These are phyloP conservation scores for Verticillium dahliae DNA, from an alignment of 2,329 filamentous ascomycete genomes.

Conservation along the genomic window DNA sequence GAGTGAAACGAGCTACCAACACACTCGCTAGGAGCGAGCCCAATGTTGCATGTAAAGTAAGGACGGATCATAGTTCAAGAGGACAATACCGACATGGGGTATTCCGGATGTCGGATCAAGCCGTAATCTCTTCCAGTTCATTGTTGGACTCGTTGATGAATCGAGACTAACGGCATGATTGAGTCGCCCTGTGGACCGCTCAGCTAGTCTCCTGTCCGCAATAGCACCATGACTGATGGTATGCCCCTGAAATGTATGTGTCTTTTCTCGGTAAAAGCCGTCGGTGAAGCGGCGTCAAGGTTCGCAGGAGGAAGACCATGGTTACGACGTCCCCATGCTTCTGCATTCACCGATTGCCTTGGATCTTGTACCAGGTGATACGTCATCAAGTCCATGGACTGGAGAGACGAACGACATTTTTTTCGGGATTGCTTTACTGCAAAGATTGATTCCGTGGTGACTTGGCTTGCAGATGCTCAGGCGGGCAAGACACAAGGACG, in stretches of 20 bases:
- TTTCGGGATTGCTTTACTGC: background rate
- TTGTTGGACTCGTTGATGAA: too few relatives aligned
- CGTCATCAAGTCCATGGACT: slow-evolving; percentile 20
- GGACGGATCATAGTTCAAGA: too few relatives aligned
- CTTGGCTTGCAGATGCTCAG: slow-evolving; percentile 6
- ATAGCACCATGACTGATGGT: background rate
- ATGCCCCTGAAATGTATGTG: background rate
- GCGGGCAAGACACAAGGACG: background rate
- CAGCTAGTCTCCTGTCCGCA: background rate
- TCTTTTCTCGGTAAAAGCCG: background rate
- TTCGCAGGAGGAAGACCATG: background rate
- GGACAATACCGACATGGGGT: too few relatives aligned
- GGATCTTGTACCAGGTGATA: slow-evolving; percentile 49
- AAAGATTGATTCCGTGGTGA: background rate
- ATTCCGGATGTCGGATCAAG: too few relatives aligned
- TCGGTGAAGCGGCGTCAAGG: background rate
- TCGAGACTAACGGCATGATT: background rate
- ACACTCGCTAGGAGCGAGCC: too few relatives aligned
- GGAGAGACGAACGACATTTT: background rate
- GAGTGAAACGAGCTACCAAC: background rate
- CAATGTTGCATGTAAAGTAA: too few relatives aligned
- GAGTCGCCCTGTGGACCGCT: too few relatives aligned
- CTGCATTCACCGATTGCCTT: slow-evolving; percentile 22
- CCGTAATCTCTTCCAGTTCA: too few relatives aligned
- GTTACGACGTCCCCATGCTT: slow-evolving; percentile 17